Conservation (phyloP, 352 stramenopile species). For the Phytophthora palmivora region DNA sequence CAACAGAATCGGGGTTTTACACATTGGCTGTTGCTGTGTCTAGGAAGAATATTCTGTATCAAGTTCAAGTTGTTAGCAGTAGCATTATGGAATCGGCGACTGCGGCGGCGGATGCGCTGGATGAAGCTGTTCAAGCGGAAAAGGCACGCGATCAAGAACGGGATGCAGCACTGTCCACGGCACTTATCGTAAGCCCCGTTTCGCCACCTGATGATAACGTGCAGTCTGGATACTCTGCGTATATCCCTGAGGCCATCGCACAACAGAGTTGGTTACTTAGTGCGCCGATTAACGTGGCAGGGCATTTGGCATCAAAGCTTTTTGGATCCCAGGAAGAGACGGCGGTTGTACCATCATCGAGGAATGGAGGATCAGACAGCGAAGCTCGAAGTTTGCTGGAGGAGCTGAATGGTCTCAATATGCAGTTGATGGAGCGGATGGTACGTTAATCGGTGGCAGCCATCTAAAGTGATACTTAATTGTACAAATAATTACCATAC, state of each 20-base stretch:
- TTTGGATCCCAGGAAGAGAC: conserved; percentile 66
- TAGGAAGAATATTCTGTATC: conserved; percentile 84
- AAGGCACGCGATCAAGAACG: conserved; percentile 51
- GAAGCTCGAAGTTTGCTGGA: conserved; percentile 82
- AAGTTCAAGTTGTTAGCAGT: conserved; percentile 70
- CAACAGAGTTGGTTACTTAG: conserved; percentile 74
- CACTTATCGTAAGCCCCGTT: conserved; percentile 46
- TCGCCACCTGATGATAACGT: conserved; percentile 9
- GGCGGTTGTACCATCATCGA: conserved; percentile 30
- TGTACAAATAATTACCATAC: not conserved
- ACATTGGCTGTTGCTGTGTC: not conserved
- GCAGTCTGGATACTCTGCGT: conserved; percentile 41
- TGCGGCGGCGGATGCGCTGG: conserved; percentile 71
- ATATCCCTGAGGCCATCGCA: conserved; percentile 56
- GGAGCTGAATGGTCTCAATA: conserved; percentile 86
- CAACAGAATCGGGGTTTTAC: conserved; percentile 5
- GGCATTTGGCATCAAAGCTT: conserved; percentile 65
- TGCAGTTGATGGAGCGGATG: conserved; percentile 83
- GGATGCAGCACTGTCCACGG: conserved; percentile 39
- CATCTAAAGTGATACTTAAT: not conserved
- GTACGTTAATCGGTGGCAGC: conserved; percentile 31
- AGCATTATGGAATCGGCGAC: conserved; percentile 80
- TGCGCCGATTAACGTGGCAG: conserved; percentile 66
- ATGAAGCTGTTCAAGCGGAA: conserved; percentile 67
- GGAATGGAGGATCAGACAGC: conserved; percentile 21